Evolutionary conservation across 495 filamentous ascomycete species (phyloP), one percentile per base, ranked within the genome.

Genomic region (Pyronema domesticum): DNA sequence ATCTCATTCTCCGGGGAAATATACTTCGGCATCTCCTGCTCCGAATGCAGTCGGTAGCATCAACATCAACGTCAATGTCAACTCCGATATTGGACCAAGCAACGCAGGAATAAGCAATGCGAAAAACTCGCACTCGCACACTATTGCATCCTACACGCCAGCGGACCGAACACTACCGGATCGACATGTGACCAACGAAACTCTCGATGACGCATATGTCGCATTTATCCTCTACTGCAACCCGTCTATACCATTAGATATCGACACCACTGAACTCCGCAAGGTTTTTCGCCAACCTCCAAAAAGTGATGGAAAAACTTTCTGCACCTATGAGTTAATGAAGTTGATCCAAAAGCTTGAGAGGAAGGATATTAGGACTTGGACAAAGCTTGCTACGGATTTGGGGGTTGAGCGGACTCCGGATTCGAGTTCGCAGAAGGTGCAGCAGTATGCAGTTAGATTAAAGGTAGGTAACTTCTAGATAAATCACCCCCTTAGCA

Each of bases 401-500:
- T 70, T 98, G 39, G 91, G 91, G 3, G 91, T 95, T 1, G 89
- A 95, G 60, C 83, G 82, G 30, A 93, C 91, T 11, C 81, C 81
- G 69, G 86, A 87, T 15, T 86, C 95, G 68, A 94, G 87, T 65
- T 81, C 87, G 1, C 91, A 98, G 67, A 98, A 95, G 67, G 86
- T 98, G 37, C 89, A 95, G 67, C 91, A 98, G 64, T 98, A 98
- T 70, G 86, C 87, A 48, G 91, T 95, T 36, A 74, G 91, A 49
- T 71, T 96, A 43, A 96, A 95, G 78, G 86, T 89, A 71, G 56
- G 17, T 54, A 54, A 1, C 11, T 23, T 30, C 23, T 30, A 30
- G 23, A 30, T 30, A 30, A 1, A 30, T 30, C 23, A 2, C 2
- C 23, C 23, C 23, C 23, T 30, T 30, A 30, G n/a, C n/a, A 30